A percentile compares a stretch with the other conserved stretches of the same genome.
phyloP scores from a whole-genome alignment of 2,329 filamentous ascomycete species.

The Trichoderma aggressivum region DNA sequence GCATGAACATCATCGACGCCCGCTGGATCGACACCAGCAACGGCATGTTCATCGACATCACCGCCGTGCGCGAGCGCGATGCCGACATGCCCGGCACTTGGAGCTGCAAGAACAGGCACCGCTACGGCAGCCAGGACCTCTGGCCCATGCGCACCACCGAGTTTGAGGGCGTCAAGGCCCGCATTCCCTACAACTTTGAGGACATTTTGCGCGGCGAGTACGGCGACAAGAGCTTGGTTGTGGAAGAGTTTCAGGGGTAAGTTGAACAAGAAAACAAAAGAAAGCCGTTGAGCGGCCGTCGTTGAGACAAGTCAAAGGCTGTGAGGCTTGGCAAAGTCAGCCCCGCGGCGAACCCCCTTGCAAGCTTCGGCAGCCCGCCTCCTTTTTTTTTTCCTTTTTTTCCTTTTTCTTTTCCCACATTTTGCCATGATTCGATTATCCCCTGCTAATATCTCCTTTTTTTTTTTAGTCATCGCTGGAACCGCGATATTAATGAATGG shows the following conservation, averaged over 20 bases:
- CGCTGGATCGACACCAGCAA: slow-evolving; percentile 76
- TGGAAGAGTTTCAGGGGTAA: slow-evolving; percentile 60
- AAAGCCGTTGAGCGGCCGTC: not conserved
- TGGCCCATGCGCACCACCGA: slow-evolving; percentile 71
- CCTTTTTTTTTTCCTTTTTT: not conserved
- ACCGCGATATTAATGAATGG: slow-evolving; percentile 57
- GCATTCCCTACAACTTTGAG: slow-evolving; percentile 67
- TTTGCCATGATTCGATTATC: not conserved
- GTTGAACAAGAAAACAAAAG: slow-evolving; percentile 25
- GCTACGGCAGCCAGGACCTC: slow-evolving; percentile 66
- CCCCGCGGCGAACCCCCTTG: not conserved
- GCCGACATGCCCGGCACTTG: slow-evolving; percentile 59
- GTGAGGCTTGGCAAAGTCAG: not conserved
- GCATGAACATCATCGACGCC: slow-evolving; percentile 77
- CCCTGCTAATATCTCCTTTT: not conserved
- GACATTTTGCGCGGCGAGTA: slow-evolving; percentile 65
- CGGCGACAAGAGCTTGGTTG: slow-evolving; percentile 55
- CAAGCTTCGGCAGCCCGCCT: not conserved
- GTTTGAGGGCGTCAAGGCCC: slow-evolving; percentile 70
- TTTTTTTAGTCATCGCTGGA: slow-evolving; percentile 55
- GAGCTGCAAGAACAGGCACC: slow-evolving; percentile 78
- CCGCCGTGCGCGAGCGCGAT: slow-evolving; percentile 67
- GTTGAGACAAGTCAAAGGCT: not conserved
- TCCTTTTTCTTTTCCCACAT: not conserved
- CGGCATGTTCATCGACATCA: slow-evolving; percentile 82